A percentile compares a stretch with the other conserved stretches of the same genome.
phyloP scores from a whole-genome alignment of 306 rosid species.

The Hippophae rhamnoides region DNA sequence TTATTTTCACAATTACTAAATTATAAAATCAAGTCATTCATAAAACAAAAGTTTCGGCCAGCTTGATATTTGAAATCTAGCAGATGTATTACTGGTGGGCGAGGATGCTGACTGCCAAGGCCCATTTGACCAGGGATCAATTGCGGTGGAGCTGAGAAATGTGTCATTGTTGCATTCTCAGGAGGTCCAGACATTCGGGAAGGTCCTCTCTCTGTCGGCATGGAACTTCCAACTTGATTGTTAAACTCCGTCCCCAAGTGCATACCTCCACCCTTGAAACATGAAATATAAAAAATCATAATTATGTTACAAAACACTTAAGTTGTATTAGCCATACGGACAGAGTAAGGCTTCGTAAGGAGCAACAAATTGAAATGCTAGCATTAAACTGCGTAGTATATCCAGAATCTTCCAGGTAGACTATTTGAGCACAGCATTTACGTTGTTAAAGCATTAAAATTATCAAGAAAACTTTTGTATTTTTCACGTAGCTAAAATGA shows the following conservation, averaged over 20 bases:
- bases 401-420: no score
- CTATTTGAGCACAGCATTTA: no score
- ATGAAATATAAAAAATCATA: constrained; percentile 20
- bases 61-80: constrained; percentile 1
- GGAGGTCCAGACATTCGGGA: constrained; percentile 58
- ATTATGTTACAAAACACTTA: background rate
- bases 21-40: background rate
- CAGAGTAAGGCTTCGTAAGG: no score
- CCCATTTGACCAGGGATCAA: constrained; percentile 48
- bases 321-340: no score
- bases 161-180: constrained; percentile 40
- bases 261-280: constrained; percentile 41
- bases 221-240: constrained; percentile 56
- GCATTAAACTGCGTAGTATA: no score
- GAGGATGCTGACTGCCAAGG: constrained; percentile 45
- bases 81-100: constrained; percentile 35
- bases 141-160: constrained; percentile 50
- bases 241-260: constrained; percentile 55
- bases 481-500: no score
- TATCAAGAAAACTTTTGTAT: no score
- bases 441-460: no score
- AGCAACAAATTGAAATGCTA: no score
- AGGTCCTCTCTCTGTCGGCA: constrained; percentile 71
- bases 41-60: constrained; percentile 3
- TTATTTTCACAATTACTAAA: background rate